These are phyloP conservation scores for Kodamaea plutei DNA, from an alignment of 1,139 yeast genomes.

Conservation along the genomic window DNA sequence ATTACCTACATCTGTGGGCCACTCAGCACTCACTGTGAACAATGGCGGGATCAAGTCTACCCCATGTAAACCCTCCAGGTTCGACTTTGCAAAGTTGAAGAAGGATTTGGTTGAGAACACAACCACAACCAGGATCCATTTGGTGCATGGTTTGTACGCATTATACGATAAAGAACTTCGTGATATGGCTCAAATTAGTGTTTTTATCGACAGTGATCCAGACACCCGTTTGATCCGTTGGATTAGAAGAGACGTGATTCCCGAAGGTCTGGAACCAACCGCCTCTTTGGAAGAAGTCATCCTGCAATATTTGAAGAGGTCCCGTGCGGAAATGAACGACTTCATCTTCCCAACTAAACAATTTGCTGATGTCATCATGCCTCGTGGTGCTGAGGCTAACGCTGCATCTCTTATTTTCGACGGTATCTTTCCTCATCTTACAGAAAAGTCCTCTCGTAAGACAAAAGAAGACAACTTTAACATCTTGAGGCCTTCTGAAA, in stretches of 20 bases:
- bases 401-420: constrained; percentile 72
- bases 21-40: constrained; percentile 32
- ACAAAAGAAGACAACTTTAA: constrained; percentile 13
- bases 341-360: constrained; percentile 74
- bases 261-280: constrained; percentile 9
- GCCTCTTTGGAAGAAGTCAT: constrained; percentile 47
- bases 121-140: constrained; percentile 34
- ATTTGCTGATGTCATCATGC: constrained; percentile 77
- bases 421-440: constrained; percentile 48
- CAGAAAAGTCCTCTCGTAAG: constrained; percentile 4
- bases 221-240: constrained; percentile 79
- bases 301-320: constrained; percentile 54
- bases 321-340: constrained; percentile 75
- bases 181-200: constrained; percentile 56
- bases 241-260: constrained; percentile 46
- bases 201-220: constrained; percentile 82
- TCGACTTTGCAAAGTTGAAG: constrained; percentile 27
- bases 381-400: constrained; percentile 61
- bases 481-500: constrained; percentile 22
- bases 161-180: constrained; percentile 62
- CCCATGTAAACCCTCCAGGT: constrained; percentile 38
- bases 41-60: constrained; percentile 17
- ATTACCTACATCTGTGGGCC: constrained; percentile 15
- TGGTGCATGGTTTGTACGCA: constrained; percentile 80
- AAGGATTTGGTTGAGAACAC: constrained; percentile 13